Conservation (phyloP, 2,329 filamentous ascomycete genomes). For the Sporothrix pseudoabietina region DNA sequence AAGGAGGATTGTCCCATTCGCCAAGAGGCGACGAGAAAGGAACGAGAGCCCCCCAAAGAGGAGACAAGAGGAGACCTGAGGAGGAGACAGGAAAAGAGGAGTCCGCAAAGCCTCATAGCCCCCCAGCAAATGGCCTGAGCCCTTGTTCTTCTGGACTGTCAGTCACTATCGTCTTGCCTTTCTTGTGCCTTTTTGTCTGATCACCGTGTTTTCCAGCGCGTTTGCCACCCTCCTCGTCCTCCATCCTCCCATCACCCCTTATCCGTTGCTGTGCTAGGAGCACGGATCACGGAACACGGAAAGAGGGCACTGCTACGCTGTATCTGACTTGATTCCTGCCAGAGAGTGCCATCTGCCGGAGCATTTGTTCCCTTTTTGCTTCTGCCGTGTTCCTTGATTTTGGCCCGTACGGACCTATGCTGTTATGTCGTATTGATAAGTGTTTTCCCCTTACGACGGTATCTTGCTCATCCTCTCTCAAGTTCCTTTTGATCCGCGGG, state of each 20-base stretch:
- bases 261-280: neutral
- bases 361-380: neutral
- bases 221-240: neutral
- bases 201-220: neutral
- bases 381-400: neutral
- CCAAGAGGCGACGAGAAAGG: conserved; percentile 15
- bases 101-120: neutral
- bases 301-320: neutral
- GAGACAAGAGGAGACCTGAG: neutral
- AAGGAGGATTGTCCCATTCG: conserved; percentile 15
- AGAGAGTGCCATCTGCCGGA: conserved; percentile 2
- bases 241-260: neutral
- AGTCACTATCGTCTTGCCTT: neutral
- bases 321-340: neutral
- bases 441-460: neutral
- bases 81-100: conserved; percentile 17
- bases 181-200: neutral
- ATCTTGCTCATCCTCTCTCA: neutral
- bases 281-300: neutral
- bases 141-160: neutral
- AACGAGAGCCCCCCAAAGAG: conserved; percentile 2
- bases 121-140: conserved; percentile 20
- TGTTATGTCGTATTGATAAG: neutral
- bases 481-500: neutral
- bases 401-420: no score